Percentiles rank a stretch among this genome's conserved stretches.
Conservation (phyloP, 2,329 filamentous ascomycete species). For the Fusarium nygamai region DNA sequence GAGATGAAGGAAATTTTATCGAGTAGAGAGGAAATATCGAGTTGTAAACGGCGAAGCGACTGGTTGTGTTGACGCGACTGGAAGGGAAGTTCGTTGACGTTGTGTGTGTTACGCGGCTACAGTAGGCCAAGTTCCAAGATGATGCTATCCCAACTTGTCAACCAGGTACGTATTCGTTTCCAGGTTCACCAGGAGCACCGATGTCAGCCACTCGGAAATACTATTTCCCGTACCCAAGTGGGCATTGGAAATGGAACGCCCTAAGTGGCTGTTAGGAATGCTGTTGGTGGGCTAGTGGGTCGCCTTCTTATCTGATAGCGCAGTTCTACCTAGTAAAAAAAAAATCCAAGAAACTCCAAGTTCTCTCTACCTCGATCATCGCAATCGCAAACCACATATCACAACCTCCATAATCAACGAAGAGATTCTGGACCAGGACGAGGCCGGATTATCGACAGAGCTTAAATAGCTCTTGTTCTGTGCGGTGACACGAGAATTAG, state of each 20-base stretch:
- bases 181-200: not conserved
- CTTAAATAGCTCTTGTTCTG: not conserved
- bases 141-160: slow-evolving; percentile 40
- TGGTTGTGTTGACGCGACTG: not conserved
- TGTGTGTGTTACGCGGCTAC: slow-evolving; percentile 36
- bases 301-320: not conserved
- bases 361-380: not conserved
- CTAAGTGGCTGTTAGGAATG: not conserved
- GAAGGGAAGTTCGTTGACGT: slow-evolving; percentile 14
- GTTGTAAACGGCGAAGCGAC: not conserved
- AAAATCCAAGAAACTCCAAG: not conserved
- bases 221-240: not conserved
- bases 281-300: not conserved
- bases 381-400: not conserved
- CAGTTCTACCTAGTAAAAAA: not conserved
- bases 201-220: slow-evolving; percentile 23
- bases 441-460: not conserved
- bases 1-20: not conserved
- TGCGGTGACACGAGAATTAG: not conserved
- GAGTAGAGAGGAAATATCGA: not conserved
- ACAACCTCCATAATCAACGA: not conserved
- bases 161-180: slow-evolving; percentile 37
- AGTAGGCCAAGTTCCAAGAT: slow-evolving; percentile 25
- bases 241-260: slow-evolving; percentile 22
- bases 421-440: not conserved